Conservation (phyloP, 1,284 basidiomycete genomes). For the Ceratobasidium sp. region DNA sequence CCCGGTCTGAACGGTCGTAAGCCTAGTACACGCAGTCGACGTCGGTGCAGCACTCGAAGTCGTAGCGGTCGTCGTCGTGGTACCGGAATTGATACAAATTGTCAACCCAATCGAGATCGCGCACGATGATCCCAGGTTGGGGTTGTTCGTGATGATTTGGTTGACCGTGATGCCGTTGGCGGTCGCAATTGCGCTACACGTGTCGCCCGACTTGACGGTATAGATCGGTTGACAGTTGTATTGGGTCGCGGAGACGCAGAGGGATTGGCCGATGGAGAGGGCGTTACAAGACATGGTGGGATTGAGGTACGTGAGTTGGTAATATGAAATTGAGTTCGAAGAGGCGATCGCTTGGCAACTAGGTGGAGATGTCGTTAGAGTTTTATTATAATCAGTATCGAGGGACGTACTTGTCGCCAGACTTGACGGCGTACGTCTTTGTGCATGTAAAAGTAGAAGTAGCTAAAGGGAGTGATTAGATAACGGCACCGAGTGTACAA, state of each 20-base stretch:
- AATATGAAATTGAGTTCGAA: background rate
- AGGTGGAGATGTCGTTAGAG: background rate
- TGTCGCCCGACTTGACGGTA: background rate
- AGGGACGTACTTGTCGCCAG: conserved; percentile 3
- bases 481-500: background rate
- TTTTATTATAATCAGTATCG: too few relatives aligned
- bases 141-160: conserved; percentile 3
- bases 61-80: background rate
- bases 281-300: conserved; percentile 1
- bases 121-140: background rate
- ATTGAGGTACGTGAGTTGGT: conserved; percentile 23
- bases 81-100: background rate
- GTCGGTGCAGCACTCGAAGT: conserved; percentile 9
- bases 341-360: conserved; percentile 17
- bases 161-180: background rate
- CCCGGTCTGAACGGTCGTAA: background rate
- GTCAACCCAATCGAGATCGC: background rate
- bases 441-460: conserved; percentile 3
- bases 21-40: background rate
- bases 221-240: background rate
- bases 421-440: background rate
- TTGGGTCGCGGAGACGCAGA: background rate
- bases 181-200: background rate
- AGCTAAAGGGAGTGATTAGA: background rate
- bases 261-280: conserved; percentile 20